Evolutionary conservation across 2,329 filamentous ascomycete species (phyloP), one percentile per base, ranked within the genome.

Genomic region (Colletotrichum sp.): DNA sequence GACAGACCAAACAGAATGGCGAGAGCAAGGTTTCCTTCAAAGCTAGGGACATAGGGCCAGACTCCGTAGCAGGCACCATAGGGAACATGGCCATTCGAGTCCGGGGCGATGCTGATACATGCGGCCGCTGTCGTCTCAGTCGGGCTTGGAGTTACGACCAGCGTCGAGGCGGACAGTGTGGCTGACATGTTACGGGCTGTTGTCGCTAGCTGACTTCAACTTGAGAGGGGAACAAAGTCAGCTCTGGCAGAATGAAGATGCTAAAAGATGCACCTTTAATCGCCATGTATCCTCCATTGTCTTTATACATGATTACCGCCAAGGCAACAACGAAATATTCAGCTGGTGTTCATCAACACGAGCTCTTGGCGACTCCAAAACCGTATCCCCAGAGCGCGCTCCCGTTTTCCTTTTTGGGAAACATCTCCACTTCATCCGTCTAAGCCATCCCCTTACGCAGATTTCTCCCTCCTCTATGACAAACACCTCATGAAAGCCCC

Each of bases 231-330:
- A 52, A 22, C 5, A 52, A 52, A 5, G 44, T 25, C 44, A 52
- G 6, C 44, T 13, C n/a, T 52, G n/a, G n/a, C n/a, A 52, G 6
- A 25, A 52, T 13, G 12, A 22, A 22, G 12, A 22, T 22, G n/a
- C n/a, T 13, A 2, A 1, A 4, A 52, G 11, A 13, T 25, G 7
- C 6, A 25, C 1, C 0, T 3, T 52, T 8, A 7, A 13, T 8
- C 44, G 4, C 11, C 8, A 6, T 22, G 13, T 13, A 52, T 22
- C 44, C n/a, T 52, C 11, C n/a, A 22, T 12, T 52, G 44, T 52
- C n/a, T 22, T 52, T 25, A 52, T 52, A 22, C 4, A 13, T 2
- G 6, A 22, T 22, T 25, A 13, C 4, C n/a, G 44, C n/a, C 12
- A 52, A 52, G 44, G n/a, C n/a, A 13, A 52, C n/a, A 52, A 8